Conservation (phyloP, 2,329 filamentous ascomycete species). For the Acarospora socialis region DNA sequence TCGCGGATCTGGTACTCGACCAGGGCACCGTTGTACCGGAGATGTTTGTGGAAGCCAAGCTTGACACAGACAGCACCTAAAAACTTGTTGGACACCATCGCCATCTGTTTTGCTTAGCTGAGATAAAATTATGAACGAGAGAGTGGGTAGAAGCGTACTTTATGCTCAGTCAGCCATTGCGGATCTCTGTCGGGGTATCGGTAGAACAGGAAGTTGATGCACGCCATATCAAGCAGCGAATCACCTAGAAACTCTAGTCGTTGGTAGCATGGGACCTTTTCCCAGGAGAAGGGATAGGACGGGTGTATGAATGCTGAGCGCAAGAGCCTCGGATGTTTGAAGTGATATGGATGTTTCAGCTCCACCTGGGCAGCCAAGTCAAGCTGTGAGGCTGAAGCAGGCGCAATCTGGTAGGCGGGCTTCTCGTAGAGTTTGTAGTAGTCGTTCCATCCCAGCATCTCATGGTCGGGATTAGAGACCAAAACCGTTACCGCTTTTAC, state of each 20-base stretch:
- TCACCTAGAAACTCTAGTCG: slow-evolving; percentile 87
- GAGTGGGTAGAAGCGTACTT: slow-evolving; percentile 30
- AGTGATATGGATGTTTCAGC: slow-evolving; percentile 46
- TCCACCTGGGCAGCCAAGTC: slow-evolving; percentile 54
- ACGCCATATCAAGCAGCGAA: slow-evolving; percentile 71
- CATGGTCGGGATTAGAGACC: slow-evolving; percentile 55
- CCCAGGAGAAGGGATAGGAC: slow-evolving; percentile 60
- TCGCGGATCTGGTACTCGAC: slow-evolving; percentile 37
- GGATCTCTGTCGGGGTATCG: slow-evolving; percentile 67
- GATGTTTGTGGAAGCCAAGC: slow-evolving; percentile 61
- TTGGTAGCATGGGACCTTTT: slow-evolving; percentile 76
- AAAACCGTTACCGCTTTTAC: slow-evolving; percentile 44
- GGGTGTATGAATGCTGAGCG: slow-evolving; percentile 80
- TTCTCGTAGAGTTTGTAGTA: slow-evolving; percentile 56
- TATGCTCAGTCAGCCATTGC: slow-evolving; percentile 96
- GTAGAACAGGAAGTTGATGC: slow-evolving; percentile 69
- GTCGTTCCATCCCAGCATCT: slow-evolving; percentile 53
- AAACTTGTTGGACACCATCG: slow-evolving; percentile 97
- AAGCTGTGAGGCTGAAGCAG: slow-evolving; percentile 50
- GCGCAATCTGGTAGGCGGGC: slow-evolving; percentile 54
- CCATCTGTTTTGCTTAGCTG: slow-evolving; percentile 42
- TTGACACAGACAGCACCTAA: slow-evolving; percentile 67
- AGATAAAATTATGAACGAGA: not conserved
- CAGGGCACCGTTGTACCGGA: slow-evolving; percentile 40
- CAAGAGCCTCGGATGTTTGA: slow-evolving; percentile 61